Conservation (phyloP, 352 stramenopile species). For the Phytophthora hybrid region DNA sequence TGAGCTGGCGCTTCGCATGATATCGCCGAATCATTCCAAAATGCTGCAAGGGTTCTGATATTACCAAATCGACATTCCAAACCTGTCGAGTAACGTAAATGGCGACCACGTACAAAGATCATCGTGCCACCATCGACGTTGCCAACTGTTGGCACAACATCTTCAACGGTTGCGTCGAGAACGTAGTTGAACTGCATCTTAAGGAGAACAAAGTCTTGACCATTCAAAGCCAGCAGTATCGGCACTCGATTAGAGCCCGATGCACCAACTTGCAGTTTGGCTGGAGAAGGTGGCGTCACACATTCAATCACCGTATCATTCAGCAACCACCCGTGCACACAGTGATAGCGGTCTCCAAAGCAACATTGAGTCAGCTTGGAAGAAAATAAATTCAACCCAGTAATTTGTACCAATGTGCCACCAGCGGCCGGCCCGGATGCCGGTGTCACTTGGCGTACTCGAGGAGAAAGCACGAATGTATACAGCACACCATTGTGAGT, state of each 20-base stretch:
- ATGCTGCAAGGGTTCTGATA: constrained; percentile 51
- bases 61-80: constrained; percentile 70
- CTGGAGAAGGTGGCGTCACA: constrained; percentile 44
- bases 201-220: constrained; percentile 65
- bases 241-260: constrained; percentile 42
- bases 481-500: constrained; percentile 71
- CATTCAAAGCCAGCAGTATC: constrained; percentile 81
- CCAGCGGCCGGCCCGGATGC: constrained; percentile 52
- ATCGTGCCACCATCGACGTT: constrained; percentile 60
- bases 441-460: constrained; percentile 62
- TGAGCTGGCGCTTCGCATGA: constrained; percentile 66
- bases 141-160: constrained; percentile 50
- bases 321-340: constrained; percentile 48
- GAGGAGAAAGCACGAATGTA: constrained; percentile 57
- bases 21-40: constrained; percentile 66
- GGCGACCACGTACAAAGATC: constrained; percentile 64
- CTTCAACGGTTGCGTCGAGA: constrained; percentile 50
- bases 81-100: constrained; percentile 62
- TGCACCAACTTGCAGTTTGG: constrained; percentile 16
- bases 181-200: constrained; percentile 72
- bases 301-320: constrained; percentile 43
- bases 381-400: constrained; percentile 62
- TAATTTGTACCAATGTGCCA: constrained; percentile 64
- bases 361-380: constrained; percentile 69
- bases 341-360: constrained; percentile 60